Percentiles rank a stretch among this genome's conserved stretches.
Conservation (phyloP, 2,329 filamentous ascomycete species). For the Calonectria fujianensis region DNA sequence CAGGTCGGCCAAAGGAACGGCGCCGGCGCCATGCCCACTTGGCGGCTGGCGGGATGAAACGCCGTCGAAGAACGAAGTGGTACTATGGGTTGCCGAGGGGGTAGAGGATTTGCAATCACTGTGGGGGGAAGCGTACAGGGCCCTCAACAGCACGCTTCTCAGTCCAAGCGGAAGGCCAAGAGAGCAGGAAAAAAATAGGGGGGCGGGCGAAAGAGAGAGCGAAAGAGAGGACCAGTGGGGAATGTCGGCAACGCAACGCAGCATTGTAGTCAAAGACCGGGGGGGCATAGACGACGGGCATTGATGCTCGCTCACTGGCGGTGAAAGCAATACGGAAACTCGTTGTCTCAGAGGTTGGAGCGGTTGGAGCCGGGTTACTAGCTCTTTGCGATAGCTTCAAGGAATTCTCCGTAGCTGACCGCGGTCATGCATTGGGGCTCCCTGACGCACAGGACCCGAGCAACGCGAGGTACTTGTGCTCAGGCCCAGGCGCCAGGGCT, state of each 20-base stretch:
- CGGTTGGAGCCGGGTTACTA: slow-evolving; percentile 15
- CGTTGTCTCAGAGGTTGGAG: slow-evolving; percentile 26
- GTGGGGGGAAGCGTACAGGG: slow-evolving; percentile 32
- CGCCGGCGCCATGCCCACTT: slow-evolving; percentile 48
- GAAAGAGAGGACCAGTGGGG: slow-evolving; percentile 21
- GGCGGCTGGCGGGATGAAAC: slow-evolving; percentile 46
- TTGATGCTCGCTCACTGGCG: slow-evolving; percentile 29
- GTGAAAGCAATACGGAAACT: slow-evolving; percentile 26
- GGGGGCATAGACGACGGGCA: background rate
- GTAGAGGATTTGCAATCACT: slow-evolving; percentile 37
- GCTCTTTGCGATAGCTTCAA: slow-evolving; percentile 4
- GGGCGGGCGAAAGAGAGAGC: slow-evolving; percentile 12
- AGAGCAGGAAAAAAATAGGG: slow-evolving; percentile 1
- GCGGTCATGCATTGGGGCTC: background rate
- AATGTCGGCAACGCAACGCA: slow-evolving; percentile 8
- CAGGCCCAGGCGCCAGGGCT: background rate
- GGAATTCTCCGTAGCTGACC: slow-evolving; percentile 9
- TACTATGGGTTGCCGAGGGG: slow-evolving; percentile 46
- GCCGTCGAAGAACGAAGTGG: slow-evolving; percentile 46
- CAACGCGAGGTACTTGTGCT: background rate
- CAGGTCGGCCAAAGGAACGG: slow-evolving; percentile 37
- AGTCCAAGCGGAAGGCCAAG: slow-evolving; percentile 16
- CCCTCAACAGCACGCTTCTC: slow-evolving; percentile 21
- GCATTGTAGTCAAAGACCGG: slow-evolving; percentile 23
- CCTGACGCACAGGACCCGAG: slow-evolving; percentile 17